Evolutionary conservation across 352 stramenopile genomes (phyloP), one percentile per base, ranked within the genome.

Genomic region (Globisporangium carolinianum): DNA sequence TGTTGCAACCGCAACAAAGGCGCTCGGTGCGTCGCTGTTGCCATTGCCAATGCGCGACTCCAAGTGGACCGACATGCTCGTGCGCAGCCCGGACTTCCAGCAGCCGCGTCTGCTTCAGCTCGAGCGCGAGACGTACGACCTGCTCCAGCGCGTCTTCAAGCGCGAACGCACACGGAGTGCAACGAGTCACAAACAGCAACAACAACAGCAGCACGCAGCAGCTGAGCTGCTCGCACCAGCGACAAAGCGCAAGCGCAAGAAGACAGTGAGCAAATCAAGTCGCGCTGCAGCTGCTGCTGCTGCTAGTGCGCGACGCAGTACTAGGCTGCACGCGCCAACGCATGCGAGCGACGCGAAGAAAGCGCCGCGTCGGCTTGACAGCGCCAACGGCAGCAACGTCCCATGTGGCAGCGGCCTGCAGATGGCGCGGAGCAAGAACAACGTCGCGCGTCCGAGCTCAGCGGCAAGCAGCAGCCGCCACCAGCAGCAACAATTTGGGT

Each of bases 51-150:
- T 18, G 36, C 64, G 68, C 15, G 15, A 54, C 37, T 75, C 68
- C 9, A 82, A 77, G 49, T 82, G 72, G 72, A 71, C 68, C 42
- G 68, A 73, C 18, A 79, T 79, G 65, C 58, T 82, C 36, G 54
- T 62, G 47, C 63, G 68, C 8, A 70, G 68, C 0, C 73, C 71
- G 9, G 43, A 62, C 7, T 83, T 83, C 32, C 63, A 73, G 55
- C 73, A 83, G 39, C 53, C 55, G 17, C 65, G 52, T 3, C 47
- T 83, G 8, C 61, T 65, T 18, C 55, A 51, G 15, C 53, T 83
- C 15, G 73, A 83, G 45, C 41, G 65, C 6, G 73, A 83, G 43
- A 83, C 71, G n/a, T 78, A 80, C 45, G 55, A 76, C n/a, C 46
- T 83, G 46, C 56, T 83, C 14, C 71, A 66, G 24, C 73, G 55